These are phyloP conservation scores for Fraxinus ornus DNA, from an alignment of 305 asterid genomes.

Conservation along the genomic window DNA sequence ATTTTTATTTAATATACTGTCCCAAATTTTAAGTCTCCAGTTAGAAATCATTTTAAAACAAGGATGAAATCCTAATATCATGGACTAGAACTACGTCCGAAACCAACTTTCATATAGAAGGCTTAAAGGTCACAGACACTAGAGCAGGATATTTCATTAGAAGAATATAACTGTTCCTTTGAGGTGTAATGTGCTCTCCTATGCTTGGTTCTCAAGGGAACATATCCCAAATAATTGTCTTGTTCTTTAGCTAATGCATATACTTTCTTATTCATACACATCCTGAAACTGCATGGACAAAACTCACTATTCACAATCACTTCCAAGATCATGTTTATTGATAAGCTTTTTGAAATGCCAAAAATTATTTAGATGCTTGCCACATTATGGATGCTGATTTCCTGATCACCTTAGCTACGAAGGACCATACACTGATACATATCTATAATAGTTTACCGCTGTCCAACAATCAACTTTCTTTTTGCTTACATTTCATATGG, in stretches of 20 bases:
- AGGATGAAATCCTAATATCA: not conserved
- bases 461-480: not conserved
- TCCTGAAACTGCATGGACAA: not conserved
- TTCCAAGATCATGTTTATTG: not conserved
- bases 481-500: not conserved
- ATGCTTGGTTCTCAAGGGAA: not conserved
- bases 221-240: not conserved
- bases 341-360: not conserved
- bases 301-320: not conserved
- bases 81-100: not conserved
- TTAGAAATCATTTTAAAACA: not conserved
- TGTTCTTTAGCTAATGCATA: not conserved
- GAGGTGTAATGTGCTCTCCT: not conserved
- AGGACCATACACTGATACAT: not conserved
- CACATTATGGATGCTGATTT: not conserved
- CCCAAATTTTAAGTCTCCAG: not conserved
- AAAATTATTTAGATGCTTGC: not conserved
- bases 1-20: not conserved
- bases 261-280: not conserved
- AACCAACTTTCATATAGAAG: not conserved
- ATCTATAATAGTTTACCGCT: not conserved
- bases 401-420: not conserved
- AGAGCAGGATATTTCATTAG: not conserved
- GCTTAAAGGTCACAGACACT: not conserved
- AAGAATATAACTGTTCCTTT: not conserved